Percentiles rank a stretch among this genome's conserved stretches.
These are phyloP conservation scores for Daldinia concentrica DNA, from an alignment of 495 filamentous ascomycete species.

Conservation along the genomic window DNA sequence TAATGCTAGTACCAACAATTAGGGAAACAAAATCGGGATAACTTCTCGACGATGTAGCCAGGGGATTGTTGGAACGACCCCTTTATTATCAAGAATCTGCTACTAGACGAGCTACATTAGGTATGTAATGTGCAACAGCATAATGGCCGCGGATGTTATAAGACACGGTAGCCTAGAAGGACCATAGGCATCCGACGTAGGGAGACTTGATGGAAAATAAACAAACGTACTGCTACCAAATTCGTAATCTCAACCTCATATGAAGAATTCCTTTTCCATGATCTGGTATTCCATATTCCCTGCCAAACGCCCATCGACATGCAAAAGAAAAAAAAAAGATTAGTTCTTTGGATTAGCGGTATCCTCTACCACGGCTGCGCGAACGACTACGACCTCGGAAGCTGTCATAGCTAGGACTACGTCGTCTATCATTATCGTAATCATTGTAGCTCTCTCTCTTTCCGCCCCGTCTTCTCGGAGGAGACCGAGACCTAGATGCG, in stretches of 20 bases:
- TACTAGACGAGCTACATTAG: neutral
- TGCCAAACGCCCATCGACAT: slow-evolving; percentile 8
- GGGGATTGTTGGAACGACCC: neutral
- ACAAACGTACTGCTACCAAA: slow-evolving; percentile 26
- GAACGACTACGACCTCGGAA: slow-evolving; percentile 42
- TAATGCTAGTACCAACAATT: neutral
- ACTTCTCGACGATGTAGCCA: neutral
- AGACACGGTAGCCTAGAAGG: slow-evolving; percentile 7
- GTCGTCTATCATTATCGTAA: slow-evolving; percentile 55
- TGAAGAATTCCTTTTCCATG: slow-evolving; percentile 1
- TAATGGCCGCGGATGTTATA: neutral
- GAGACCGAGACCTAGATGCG: slow-evolving; percentile 49
- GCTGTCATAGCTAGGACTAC: slow-evolving; percentile 53
- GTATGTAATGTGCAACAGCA: neutral
- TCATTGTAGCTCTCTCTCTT: slow-evolving; percentile 53
- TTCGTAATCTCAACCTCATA: neutral
- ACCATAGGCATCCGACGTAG: slow-evolving; percentile 25
- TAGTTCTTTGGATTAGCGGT: slow-evolving; percentile 28
- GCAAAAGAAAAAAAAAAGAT: neutral
- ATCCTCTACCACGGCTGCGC: slow-evolving; percentile 40
- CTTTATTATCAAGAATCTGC: neutral
- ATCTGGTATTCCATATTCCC: slow-evolving; percentile 1
- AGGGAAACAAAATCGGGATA: neutral
- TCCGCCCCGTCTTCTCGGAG: slow-evolving; percentile 48
- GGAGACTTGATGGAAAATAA: slow-evolving; percentile 1